Evolutionary conservation across 2,329 filamentous ascomycete genomes (phyloP).

Genomic region (Geoglossum cookeanum): DNA sequence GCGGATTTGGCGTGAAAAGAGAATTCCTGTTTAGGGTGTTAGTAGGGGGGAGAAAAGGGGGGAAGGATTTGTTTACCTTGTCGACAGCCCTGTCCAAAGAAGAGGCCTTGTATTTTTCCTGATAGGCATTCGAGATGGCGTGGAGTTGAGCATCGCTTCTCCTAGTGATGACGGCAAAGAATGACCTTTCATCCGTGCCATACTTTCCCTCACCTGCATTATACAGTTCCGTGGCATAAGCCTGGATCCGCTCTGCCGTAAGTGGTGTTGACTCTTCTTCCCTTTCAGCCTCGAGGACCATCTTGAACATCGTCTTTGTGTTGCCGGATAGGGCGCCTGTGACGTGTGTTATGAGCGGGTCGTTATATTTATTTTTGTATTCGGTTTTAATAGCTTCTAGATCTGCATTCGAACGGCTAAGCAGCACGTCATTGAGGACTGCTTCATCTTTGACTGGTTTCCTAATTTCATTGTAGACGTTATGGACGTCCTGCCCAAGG

Average conservation of each 20-base stretch:
- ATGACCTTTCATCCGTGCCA: conserved; percentile 54
- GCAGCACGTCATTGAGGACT: conserved; percentile 69
- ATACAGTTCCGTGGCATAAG: conserved; percentile 60
- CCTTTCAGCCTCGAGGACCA: conserved; percentile 55
- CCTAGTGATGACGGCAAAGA: conserved; percentile 59
- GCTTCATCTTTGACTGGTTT: conserved; percentile 74
- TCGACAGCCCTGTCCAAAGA: conserved; percentile 55
- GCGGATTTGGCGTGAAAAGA: conserved; percentile 84
- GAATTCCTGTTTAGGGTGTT: conserved; percentile 39
- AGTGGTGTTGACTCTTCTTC: conserved; percentile 62
- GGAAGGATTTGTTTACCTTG: conserved; percentile 31
- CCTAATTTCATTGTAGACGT: conserved; percentile 51
- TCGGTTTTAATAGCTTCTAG: conserved; percentile 66
- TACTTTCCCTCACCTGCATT: conserved; percentile 53
- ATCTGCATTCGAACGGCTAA: conserved; percentile 72
- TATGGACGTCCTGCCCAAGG: conserved; percentile 53
- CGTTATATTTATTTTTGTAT: conserved; percentile 49
- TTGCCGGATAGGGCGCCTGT: conserved; percentile 66
- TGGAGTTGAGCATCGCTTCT: conserved; percentile 69
- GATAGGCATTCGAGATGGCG: conserved; percentile 59
- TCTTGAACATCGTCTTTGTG: conserved; percentile 68
- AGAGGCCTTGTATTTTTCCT: conserved; percentile 47
- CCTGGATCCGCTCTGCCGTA: conserved; percentile 51
- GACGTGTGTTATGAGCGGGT: conserved; percentile 51
- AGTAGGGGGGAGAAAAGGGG: neutral